Conservation (phyloP, 2,329 filamentous ascomycete genomes). For the Beauveria caledonica region DNA sequence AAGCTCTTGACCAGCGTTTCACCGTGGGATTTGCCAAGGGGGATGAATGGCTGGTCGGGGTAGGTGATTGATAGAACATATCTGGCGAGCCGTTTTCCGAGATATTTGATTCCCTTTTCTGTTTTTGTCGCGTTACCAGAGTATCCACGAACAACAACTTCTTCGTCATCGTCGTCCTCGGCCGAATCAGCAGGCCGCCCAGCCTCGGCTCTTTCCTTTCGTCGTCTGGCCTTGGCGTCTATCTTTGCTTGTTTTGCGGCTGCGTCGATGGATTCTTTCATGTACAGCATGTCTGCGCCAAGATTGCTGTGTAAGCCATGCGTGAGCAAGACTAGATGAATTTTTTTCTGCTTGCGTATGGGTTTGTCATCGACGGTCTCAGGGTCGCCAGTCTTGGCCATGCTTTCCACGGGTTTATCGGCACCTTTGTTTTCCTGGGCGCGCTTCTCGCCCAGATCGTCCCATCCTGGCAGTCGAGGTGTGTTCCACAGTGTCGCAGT, state of each 20-base stretch:
- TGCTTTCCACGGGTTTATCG: conserved; percentile 26
- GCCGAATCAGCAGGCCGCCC: conserved; percentile 17
- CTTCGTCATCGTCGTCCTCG: conserved; percentile 58
- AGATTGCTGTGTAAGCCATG: conserved; percentile 95
- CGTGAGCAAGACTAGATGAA: conserved; percentile 87
- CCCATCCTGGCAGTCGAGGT: conserved; percentile 67
- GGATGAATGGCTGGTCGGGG: conserved; percentile 83
- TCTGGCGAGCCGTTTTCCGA: conserved; percentile 88
- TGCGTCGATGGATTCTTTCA: conserved; percentile 95
- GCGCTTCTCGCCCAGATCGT: conserved; percentile 31
- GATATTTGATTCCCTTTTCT: conserved; percentile 91
- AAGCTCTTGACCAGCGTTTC: conserved; percentile 34
- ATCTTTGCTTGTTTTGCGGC: conserved; percentile 65
- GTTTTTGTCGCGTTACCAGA: conserved; percentile 84
- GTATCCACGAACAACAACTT: conserved; percentile 85
- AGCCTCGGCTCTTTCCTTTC: conserved; percentile 33
- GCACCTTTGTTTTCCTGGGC: conserved; percentile 16
- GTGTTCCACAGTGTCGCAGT: conserved; percentile 88
- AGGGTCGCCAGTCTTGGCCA: conserved; percentile 25
- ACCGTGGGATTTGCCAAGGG: conserved; percentile 44
- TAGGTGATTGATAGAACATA: conserved; percentile 86
- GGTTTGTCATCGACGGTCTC: conserved; percentile 19
- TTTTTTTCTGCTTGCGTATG: conserved; percentile 57
- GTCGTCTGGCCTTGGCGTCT: conserved; percentile 55
- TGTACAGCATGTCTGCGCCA: conserved; percentile 89